phyloP scores from a whole-genome alignment of 495 filamentous ascomycete species.

The Hypoxylon fuscum region DNA sequence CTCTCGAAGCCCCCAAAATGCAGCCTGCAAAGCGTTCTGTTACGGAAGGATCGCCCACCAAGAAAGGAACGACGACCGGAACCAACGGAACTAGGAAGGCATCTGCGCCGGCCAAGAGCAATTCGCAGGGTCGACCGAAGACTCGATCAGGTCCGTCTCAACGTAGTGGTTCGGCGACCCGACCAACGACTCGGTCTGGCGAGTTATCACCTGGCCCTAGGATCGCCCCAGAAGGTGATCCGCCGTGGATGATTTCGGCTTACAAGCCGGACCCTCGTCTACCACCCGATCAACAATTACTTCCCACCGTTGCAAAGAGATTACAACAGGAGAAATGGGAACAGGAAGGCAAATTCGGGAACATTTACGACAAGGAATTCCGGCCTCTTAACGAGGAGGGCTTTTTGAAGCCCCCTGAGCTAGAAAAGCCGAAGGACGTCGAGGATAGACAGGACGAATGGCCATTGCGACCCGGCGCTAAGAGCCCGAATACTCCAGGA shows the following conservation, averaged over 20 bases:
- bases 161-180: conserved; percentile 65
- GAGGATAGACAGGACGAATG: conserved; percentile 52
- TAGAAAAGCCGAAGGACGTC: conserved; percentile 49
- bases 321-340: conserved; percentile 96
- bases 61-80: conserved; percentile 46
- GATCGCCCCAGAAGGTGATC: conserved; percentile 82
- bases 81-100: conserved; percentile 47
- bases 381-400: conserved; percentile 72
- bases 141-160: conserved; percentile 65
- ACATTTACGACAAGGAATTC: conserved; percentile 83
- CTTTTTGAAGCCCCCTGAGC: conserved; percentile 58
- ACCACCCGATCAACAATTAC: conserved; percentile 92
- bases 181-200: conserved; percentile 62
- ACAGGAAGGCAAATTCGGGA: conserved; percentile 83
- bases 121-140: conserved; percentile 64
- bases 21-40: conserved; percentile 55
- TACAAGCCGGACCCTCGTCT: conserved; percentile 96
- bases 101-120: conserved; percentile 53
- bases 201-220: conserved; percentile 54
- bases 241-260: conserved; percentile 93
- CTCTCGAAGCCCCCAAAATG: conserved; percentile 54
- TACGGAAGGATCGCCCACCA: conserved; percentile 60
- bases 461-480: conserved; percentile 56
- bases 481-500: conserved; percentile 47
- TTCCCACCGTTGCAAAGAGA: conserved; percentile 91